Conservation (phyloP, 2,329 filamentous ascomycete species). For the Lachnellula arida region DNA sequence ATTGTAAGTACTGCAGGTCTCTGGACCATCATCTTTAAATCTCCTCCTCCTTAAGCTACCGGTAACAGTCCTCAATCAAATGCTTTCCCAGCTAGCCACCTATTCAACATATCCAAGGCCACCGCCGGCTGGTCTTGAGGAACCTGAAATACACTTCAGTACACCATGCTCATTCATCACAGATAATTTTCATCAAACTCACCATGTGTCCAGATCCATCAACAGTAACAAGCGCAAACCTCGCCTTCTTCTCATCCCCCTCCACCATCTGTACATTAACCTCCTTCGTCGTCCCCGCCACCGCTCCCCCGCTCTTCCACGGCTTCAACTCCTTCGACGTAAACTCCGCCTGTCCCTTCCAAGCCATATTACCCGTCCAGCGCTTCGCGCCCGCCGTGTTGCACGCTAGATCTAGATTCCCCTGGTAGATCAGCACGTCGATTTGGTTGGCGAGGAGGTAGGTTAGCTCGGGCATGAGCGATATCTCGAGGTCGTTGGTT, state of each 20-base stretch:
- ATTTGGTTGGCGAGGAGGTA: constrained; percentile 57
- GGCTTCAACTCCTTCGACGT: constrained; percentile 28
- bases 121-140: constrained; percentile 23
- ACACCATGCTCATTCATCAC: neutral
- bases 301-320: constrained; percentile 15
- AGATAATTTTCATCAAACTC: neutral
- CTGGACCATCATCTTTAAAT: neutral
- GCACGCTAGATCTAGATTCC: constrained; percentile 56
- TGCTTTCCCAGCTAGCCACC: constrained; percentile 19
- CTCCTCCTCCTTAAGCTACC: no score
- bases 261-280: constrained; percentile 20
- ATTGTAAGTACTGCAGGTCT: neutral
- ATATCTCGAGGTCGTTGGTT: constrained; percentile 56
- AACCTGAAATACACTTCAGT: constrained; percentile 7
- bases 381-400: constrained; percentile 36
- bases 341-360: constrained; percentile 42
- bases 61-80: constrained; percentile 9
- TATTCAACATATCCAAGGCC: constrained; percentile 19
- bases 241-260: constrained; percentile 19
- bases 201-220: constrained; percentile 41
- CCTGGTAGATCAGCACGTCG: constrained; percentile 65
- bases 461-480: constrained; percentile 53
- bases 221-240: constrained; percentile 29
- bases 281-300: constrained; percentile 17
- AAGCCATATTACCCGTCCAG: constrained; percentile 38